Base-by-base conservation (phyloP, 495 filamentous ascomycete genomes). In the Durotheca rogersii region DNA sequence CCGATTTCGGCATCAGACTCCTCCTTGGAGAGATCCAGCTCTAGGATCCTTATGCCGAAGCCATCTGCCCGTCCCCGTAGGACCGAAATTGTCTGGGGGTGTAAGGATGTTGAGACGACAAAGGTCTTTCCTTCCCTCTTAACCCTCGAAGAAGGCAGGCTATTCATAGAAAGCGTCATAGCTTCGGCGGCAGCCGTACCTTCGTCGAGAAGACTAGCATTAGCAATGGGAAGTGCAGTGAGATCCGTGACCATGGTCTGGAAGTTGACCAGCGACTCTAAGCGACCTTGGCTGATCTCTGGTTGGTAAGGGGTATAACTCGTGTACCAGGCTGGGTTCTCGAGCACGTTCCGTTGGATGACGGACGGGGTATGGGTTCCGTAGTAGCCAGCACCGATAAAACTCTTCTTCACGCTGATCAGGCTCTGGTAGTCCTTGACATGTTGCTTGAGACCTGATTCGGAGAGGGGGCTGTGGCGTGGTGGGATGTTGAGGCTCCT, bases 231-330 rank as follows among this genome's bases (percentile, higher is more conserved):
- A 23, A 98, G 79, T 6, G 79, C 89, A 0, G 93, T 98, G 36
- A 98, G 75, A 62, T 98, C 93, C 5, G 87, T 82, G 4, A 95
- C 87, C 71, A 98, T 67, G 9, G 93, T 98, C 78, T 98, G 93
- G 70, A 95, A 98, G 74, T 98, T 98, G 34, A 98, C 75, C 31
- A 98, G 74, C 5, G 91, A 95, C 74, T 97, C 94, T 54, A 95
- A 71, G 32, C 89, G 86, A 23, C 87, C 93, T 69, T 98, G 93
- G 62, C 89, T 95, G 74, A 98, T 97, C 71, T 98, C 93, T 2
- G 93, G 91, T 67, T 98, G 93, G 68, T 98, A 98, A 18, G 93
- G 93, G 0, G 93, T 97, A 65, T 98, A 98, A 67, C 91, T 96
- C 31, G 93, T 98, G 70, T 98, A 98, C 93, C 93, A 98, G 11